These are phyloP conservation scores for Penicillium psychrosexuale DNA, from an alignment of 2,329 filamentous ascomycete species.

Conservation along the genomic window DNA sequence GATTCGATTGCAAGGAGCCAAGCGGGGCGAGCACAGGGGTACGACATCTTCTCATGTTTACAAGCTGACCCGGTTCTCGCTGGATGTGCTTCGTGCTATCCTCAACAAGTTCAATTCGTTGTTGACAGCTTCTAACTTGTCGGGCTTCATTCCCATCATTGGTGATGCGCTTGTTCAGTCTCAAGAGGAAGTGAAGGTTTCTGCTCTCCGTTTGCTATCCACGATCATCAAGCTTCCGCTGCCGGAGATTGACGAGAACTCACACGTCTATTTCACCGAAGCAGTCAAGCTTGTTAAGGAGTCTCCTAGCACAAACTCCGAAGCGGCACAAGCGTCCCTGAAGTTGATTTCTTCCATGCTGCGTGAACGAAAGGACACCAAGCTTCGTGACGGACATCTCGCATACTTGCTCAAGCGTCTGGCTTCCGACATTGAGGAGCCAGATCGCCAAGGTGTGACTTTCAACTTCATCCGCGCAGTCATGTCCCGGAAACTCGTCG, in stretches of 20 bases:
- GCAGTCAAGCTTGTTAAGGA: conserved; percentile 76
- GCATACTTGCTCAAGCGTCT: conserved; percentile 79
- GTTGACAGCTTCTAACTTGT: conserved; percentile 72
- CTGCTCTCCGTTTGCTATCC: conserved; percentile 78
- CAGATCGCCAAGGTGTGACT: conserved; percentile 84
- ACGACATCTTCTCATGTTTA: conserved; percentile 75
- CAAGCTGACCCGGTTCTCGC: conserved; percentile 82
- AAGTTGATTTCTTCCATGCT: conserved; percentile 85
- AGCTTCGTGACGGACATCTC: conserved; percentile 75
- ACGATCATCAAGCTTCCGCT: conserved; percentile 83
- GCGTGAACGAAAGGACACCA: conserved; percentile 71
- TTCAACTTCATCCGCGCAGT: conserved; percentile 92
- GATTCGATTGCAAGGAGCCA: conserved; percentile 70
- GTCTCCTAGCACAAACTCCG: conserved; percentile 73
- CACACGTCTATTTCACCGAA: conserved; percentile 77
- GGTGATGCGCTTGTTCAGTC: conserved; percentile 80
- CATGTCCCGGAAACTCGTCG: conserved; percentile 78
- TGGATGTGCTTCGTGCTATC: conserved; percentile 83
- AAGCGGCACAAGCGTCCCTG: conserved; percentile 80
- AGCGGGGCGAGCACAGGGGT: conserved; percentile 68
- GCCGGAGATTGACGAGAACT: conserved; percentile 63
- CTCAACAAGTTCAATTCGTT: conserved; percentile 80
- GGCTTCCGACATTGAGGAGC: conserved; percentile 86
- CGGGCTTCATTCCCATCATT: conserved; percentile 82
- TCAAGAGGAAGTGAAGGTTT: conserved; percentile 90